Evolutionary conservation across 2,329 filamentous ascomycete genomes (phyloP), one percentile per base, ranked within the genome.

Genomic region (Cordyceps cicadae): DNA sequence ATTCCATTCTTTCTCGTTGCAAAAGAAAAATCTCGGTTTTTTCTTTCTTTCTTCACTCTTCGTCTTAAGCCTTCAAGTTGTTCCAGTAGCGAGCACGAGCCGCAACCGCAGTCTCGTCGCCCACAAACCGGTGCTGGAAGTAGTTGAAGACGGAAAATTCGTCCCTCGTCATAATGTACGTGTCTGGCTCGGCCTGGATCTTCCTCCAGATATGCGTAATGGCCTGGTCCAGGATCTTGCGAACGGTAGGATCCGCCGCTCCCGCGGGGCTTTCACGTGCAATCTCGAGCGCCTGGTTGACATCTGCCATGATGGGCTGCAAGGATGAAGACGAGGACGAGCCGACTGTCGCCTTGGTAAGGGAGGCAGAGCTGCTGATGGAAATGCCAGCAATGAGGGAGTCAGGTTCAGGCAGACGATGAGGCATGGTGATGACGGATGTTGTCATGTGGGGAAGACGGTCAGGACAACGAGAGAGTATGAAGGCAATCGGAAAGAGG

Each of bases 71-170:
- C 54, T 69, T 68, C 19, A 70, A 66, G 64, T 77, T 75, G 67
- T 81, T 76, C 82, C 82, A 85, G 70, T 79, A 85, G 62, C 80
- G 73, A 66, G 71, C 77, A 63, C 76, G 75, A 19, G 82, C 82
- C 43, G 70, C 72, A n/a, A 75, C 69, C 46, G 79, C 79, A n/a
- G 75, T 67, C 64, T 75, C 69, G 64, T 81, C 72, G 62, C 83
- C 82, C 34, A 76, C 71, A 69, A 88, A 91, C 11, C 87, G 82
- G 64, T 81, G 74, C 64, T 89, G 87, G 72, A 88, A 93, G 73
- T 87, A 93, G 77, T 94, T 95, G 83, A 95, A 92, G 63, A 95
- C 81, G 59, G 89, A 85, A 69, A 94, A 95, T 74, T 96, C 90
- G 72, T 90, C 85, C 64, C 81, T 79, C 39, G 79, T 85, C 77